Evolutionary conservation across 1,284 basidiomycete genomes (phyloP).

Genomic region (Austropuccinia psidii): DNA sequence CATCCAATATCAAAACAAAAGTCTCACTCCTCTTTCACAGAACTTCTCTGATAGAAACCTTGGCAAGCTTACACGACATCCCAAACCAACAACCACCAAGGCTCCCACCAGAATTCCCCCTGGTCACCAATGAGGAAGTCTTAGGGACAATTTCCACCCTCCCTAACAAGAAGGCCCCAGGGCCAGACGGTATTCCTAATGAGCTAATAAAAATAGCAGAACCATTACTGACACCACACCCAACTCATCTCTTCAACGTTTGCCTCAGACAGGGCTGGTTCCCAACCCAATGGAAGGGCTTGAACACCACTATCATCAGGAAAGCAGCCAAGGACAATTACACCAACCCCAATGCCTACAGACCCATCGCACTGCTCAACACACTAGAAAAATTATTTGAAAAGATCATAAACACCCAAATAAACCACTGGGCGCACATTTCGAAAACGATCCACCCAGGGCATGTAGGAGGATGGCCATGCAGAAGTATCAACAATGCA

Average conservation of each 20-base stretch:
- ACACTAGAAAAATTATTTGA: background rate
- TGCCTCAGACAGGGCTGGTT: background rate
- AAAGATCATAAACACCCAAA: background rate
- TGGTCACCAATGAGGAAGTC: background rate
- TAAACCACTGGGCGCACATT: background rate
- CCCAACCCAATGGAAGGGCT: background rate
- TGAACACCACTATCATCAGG: background rate
- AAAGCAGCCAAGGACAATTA: background rate
- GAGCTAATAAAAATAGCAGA: background rate
- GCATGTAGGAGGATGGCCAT: background rate
- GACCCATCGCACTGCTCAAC: background rate
- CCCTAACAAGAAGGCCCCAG: background rate
- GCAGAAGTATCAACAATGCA: background rate
- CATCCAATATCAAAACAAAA: background rate
- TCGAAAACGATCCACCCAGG: background rate
- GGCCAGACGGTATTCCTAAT: background rate
- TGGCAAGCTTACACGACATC: background rate
- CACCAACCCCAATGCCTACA: background rate
- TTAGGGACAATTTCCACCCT: background rate
- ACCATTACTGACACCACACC: background rate
- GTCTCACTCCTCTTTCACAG: background rate
- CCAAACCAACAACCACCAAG: background rate
- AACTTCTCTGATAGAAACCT: background rate
- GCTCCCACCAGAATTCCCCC: background rate
- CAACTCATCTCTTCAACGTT: background rate